Evolutionary conservation across 2,329 filamentous ascomycete genomes (phyloP), one percentile per base, ranked within the genome.

Genomic region (Ustulina deusta): DNA sequence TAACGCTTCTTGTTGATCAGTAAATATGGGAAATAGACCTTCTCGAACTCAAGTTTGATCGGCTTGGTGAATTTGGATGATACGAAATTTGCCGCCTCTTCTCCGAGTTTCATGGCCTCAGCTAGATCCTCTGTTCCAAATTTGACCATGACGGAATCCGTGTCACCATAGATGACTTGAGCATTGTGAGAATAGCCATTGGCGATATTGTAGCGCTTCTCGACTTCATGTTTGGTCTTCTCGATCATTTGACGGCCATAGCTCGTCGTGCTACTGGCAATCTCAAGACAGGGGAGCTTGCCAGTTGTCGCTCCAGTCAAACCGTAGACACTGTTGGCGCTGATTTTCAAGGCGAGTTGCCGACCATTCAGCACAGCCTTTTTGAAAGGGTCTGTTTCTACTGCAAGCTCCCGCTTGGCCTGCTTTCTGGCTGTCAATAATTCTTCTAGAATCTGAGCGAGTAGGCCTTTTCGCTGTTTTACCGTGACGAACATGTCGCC

Each of bases 1-100:
- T 99, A 99, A 71, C 96, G 92, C 85, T 99, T 99, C 85, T 99
- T 99, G 89, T 99, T 99, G 89, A 99, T 99, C 59, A 99, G 86
- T 38, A 99, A 86, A 78, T 99, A 99, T 0, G 96, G 96, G 79
- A 92, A 99, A 81, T 99, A 99, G 0, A 99, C 95, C 82, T 99
- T 99, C 80, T 99, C 96, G 81, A 99, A 99, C 80, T 99, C 96
- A 36, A 99, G 88, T 83, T 98, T 99, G 86, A 99, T 99, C 3
- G 96, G 96, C 77, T 96, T 97, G 79, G 94, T 84, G 78, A 99
- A 99, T 79, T 97, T 97, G 52, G 88, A 87, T 4, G 96, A 97
- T 46, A 99, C 96, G 74, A 85, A 97, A 22, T 90, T 86, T 0
- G 96, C 92, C 11, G 96, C 96, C 79, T 99, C 94, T 77, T 97